Evolutionary conservation across 805 yeast species (phyloP).

Genomic region (Isabelozyma pseudorhagii): DNA sequence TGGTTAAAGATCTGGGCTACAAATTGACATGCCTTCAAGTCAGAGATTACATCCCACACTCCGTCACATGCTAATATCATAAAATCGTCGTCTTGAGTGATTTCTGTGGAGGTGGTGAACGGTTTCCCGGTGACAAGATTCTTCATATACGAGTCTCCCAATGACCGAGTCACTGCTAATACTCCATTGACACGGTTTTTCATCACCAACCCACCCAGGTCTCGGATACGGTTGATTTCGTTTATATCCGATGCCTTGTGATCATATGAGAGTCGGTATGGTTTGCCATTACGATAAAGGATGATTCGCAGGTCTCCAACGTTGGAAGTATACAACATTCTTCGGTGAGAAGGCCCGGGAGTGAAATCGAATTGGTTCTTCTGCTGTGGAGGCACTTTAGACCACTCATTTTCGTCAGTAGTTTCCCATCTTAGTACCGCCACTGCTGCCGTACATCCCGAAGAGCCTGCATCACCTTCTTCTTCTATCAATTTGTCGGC

Average conservation of each 20-base stretch:
- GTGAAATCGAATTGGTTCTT: slow-evolving; percentile 41
- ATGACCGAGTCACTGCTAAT: slow-evolving; percentile 87
- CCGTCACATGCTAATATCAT: slow-evolving; percentile 95
- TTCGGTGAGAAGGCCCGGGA: slow-evolving; percentile 48
- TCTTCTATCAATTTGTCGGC: slow-evolving; percentile 70
- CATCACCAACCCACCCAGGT: slow-evolving; percentile 82
- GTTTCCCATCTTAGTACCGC: slow-evolving; percentile 86
- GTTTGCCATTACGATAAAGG: slow-evolving; percentile 67
- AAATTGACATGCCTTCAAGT: slow-evolving; percentile 76
- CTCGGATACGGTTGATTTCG: slow-evolving; percentile 73
- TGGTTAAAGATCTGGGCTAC: slow-evolving; percentile 45
- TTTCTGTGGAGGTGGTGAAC: slow-evolving; percentile 83
- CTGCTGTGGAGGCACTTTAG: not conserved
- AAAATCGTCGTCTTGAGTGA: slow-evolving; percentile 66
- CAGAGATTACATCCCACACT: slow-evolving; percentile 90
- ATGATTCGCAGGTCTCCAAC: slow-evolving; percentile 93
- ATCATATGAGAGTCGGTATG: slow-evolving; percentile 82
- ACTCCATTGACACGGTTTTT: slow-evolving; percentile 94
- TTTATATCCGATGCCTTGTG: slow-evolving; percentile 84
- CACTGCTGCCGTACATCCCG: slow-evolving; percentile 96
- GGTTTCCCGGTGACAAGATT: slow-evolving; percentile 87
- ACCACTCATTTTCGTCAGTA: slow-evolving; percentile 7
- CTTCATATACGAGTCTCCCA: slow-evolving; percentile 93
- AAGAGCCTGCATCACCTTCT: slow-evolving; percentile 56
- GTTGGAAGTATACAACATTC: slow-evolving; percentile 89